Evolutionary conservation across 2,329 filamentous ascomycete genomes (phyloP).

Genomic region (Dactylellina cionopaga): DNA sequence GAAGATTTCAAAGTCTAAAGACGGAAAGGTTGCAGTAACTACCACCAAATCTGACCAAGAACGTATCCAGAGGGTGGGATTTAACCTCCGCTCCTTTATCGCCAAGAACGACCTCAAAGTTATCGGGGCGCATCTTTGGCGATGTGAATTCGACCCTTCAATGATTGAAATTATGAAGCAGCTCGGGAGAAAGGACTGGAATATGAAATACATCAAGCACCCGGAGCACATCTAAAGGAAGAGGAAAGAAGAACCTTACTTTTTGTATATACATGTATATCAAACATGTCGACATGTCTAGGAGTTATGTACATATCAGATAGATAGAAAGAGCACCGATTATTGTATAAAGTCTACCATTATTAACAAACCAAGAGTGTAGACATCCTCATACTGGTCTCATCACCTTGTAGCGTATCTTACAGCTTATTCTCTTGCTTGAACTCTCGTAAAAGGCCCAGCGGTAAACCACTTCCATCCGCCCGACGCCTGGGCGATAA

Average conservation of each 20-base stretch:
- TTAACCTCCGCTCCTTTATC: slow-evolving; percentile 79
- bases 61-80: slow-evolving; percentile 67
- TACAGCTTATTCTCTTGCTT: slow-evolving; percentile 7
- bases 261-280: slow-evolving; percentile 48
- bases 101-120: slow-evolving; percentile 75
- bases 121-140: slow-evolving; percentile 87
- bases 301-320: slow-evolving; percentile 40
- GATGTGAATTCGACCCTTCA: slow-evolving; percentile 86
- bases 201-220: slow-evolving; percentile 85
- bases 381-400: too few relatives aligned
- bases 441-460: slow-evolving; percentile 14
- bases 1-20: slow-evolving; percentile 59
- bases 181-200: slow-evolving; percentile 76
- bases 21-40: not conserved
- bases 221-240: slow-evolving; percentile 65
- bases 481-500: slow-evolving; percentile 69
- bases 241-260: not conserved
- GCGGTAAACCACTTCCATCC: slow-evolving; percentile 65
- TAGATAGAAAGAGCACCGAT: slow-evolving; percentile 6
- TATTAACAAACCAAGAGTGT: too few relatives aligned
- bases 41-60: not conserved
- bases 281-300: slow-evolving; percentile 19
- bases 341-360: slow-evolving; percentile 1
- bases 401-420: not conserved
- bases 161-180: slow-evolving; percentile 88